These are phyloP conservation scores for Cyberlindnera mycetangii DNA, from an alignment of 805 yeast genomes.

Conservation along the genomic window DNA sequence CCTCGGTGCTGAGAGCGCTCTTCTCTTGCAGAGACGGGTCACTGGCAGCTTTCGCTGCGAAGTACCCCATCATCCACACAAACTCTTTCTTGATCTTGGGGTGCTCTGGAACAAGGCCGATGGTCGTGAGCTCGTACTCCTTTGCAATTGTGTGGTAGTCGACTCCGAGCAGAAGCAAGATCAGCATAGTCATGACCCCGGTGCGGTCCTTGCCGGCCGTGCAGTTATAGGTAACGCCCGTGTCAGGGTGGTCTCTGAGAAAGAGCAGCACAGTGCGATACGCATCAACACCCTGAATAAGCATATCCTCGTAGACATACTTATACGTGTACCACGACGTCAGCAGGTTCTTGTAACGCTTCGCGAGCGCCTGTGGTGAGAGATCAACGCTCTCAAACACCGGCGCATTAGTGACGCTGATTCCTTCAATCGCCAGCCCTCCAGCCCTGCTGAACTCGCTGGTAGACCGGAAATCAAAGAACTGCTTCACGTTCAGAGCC, in stretches of 20 bases:
- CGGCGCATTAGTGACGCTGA: constrained; percentile 51
- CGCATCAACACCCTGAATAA: constrained; percentile 45
- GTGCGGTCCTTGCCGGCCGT: constrained; percentile 89
- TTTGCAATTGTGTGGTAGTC: constrained; percentile 61
- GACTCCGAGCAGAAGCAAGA: constrained; percentile 61
- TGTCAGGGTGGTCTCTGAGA: constrained; percentile 52
- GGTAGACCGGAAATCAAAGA: constrained; percentile 68
- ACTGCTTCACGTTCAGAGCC: constrained; percentile 44
- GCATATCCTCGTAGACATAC: constrained; percentile 57
- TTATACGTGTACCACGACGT: constrained; percentile 62
- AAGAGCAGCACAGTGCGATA: constrained; percentile 50
- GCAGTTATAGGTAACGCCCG: constrained; percentile 65
- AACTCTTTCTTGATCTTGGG: constrained; percentile 21
- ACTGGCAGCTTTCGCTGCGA: constrained; percentile 4
- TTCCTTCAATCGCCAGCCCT: constrained; percentile 42
- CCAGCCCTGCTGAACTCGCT: constrained; percentile 51
- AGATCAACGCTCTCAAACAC: constrained; percentile 51
- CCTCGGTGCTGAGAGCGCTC: constrained; percentile 28
- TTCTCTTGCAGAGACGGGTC: constrained; percentile 1
- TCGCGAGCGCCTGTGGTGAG: constrained; percentile 63
- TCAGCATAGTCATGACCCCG: constrained; percentile 67
- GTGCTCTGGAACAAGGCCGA: constrained; percentile 54
- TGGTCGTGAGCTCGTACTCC: constrained; percentile 73
- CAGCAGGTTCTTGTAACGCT: constrained; percentile 50
- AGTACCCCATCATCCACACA: constrained; percentile 17